A percentile compares a stretch with the other conserved stretches of the same genome.
These are phyloP conservation scores for Ophiocordyceps camponoti-floridani DNA, from an alignment of 2,329 filamentous ascomycete genomes.

Conservation along the genomic window DNA sequence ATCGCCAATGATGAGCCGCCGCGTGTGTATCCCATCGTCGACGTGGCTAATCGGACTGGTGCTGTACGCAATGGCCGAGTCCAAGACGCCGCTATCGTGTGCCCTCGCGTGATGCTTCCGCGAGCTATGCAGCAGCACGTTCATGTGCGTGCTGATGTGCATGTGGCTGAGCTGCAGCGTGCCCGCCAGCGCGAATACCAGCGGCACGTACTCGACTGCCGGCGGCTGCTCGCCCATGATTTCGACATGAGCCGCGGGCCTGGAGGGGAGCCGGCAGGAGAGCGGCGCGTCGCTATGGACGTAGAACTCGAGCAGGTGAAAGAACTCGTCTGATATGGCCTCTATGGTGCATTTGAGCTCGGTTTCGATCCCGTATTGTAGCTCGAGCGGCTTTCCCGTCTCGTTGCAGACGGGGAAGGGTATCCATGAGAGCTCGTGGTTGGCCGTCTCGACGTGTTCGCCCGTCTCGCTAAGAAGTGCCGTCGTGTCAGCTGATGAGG, in stretches of 20 bases:
- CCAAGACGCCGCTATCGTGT: conserved; percentile 60
- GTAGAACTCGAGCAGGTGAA: conserved; percentile 90
- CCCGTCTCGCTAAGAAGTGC: conserved; percentile 50
- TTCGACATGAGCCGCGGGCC: conserved; percentile 42
- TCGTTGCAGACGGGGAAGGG: conserved; percentile 86
- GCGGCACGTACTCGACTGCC: conserved; percentile 52
- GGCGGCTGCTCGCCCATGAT: conserved; percentile 31
- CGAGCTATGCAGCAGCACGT: conserved; percentile 63
- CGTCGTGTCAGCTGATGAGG: too few relatives aligned
- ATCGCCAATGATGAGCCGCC: conserved; percentile 74
- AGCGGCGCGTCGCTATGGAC: conserved; percentile 91
- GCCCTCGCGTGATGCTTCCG: conserved; percentile 44
- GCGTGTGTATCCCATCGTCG: conserved; percentile 26
- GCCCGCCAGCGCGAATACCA: conserved; percentile 77
- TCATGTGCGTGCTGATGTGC: conserved; percentile 78
- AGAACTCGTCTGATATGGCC: conserved; percentile 61
- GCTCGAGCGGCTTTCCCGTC: conserved; percentile 62
- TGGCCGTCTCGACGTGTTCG: conserved; percentile 68
- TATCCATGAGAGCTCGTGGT: conserved; percentile 77
- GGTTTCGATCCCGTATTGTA: conserved; percentile 67
- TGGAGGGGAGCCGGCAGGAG: conserved; percentile 72
- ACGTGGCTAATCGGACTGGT: conserved; percentile 52
- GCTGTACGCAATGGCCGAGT: conserved; percentile 76
- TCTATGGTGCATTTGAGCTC: conserved; percentile 75
- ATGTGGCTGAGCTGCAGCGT: conserved; percentile 79